phyloP scores from a whole-genome alignment of 2,329 filamentous ascomycete species.

The Beauveria rudraprayagi region DNA sequence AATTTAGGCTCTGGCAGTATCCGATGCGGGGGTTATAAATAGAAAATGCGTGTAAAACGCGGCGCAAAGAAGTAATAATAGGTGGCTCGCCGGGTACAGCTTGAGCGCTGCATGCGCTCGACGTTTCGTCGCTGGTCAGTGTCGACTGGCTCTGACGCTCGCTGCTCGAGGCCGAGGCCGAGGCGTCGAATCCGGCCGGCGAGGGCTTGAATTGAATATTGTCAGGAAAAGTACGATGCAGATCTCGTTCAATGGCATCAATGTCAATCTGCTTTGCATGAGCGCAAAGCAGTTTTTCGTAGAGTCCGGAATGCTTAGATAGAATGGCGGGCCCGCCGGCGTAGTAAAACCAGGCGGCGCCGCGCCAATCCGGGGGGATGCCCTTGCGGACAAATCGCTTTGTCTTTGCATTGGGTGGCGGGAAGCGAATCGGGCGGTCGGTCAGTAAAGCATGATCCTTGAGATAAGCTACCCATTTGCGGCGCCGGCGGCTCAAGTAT shows the following conservation, averaged over 20 bases:
- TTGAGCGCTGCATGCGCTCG: slow-evolving; percentile 20
- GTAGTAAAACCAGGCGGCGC: slow-evolving; percentile 97
- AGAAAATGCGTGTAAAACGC: slow-evolving; percentile 82
- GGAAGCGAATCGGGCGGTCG: slow-evolving; percentile 67
- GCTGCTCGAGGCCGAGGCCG: slow-evolving; percentile 22
- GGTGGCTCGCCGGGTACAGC: slow-evolving; percentile 53
- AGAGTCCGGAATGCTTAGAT: slow-evolving; percentile 67
- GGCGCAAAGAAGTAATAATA: slow-evolving; percentile 73
- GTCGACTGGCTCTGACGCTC: slow-evolving; percentile 30
- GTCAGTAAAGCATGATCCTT: slow-evolving; percentile 68
- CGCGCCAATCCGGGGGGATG: slow-evolving; percentile 86
- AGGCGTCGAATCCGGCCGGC: slow-evolving; percentile 22
- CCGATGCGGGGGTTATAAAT: slow-evolving; percentile 86
- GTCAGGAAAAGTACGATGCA: slow-evolving; percentile 91
- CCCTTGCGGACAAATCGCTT: slow-evolving; percentile 90
- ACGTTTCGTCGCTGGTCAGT: slow-evolving; percentile 26
- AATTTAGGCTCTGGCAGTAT: slow-evolving; percentile 94
- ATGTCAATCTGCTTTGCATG: slow-evolving; percentile 63
- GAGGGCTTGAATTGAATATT: slow-evolving; percentile 79
- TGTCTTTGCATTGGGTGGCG: slow-evolving; percentile 70
- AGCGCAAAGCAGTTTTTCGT: slow-evolving; percentile 59
- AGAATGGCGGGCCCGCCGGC: slow-evolving; percentile 77
- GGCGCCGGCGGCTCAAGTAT: slow-evolving; percentile 64
- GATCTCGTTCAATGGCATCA: slow-evolving; percentile 87
- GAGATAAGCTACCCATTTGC: slow-evolving; percentile 76